phyloP scores from a whole-genome alignment of 1,284 basidiomycete species.

The Leccinum brunneo-olivaceum region DNA sequence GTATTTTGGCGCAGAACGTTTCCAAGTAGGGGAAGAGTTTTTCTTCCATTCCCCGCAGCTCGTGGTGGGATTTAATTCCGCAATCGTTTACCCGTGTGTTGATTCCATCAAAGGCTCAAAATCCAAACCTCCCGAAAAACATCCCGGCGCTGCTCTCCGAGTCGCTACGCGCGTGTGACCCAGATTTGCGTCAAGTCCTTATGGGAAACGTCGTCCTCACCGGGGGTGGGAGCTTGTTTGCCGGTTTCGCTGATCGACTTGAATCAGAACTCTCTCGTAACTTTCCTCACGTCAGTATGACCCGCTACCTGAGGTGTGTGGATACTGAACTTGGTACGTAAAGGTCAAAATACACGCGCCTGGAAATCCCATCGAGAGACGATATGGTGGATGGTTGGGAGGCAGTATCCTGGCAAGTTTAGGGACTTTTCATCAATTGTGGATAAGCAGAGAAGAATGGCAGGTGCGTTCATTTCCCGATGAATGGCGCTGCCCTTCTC shows the following conservation, averaged over 20 bases:
- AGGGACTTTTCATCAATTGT: constrained; percentile 94
- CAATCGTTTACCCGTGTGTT: background rate
- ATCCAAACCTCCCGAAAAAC: constrained; percentile 66
- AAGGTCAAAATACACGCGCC: constrained; percentile 85
- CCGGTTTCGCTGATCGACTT: constrained; percentile 84
- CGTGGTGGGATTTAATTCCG: constrained; percentile 45
- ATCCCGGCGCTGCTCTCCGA: constrained; percentile 76
- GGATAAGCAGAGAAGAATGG: constrained; percentile 92
- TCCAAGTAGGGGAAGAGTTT: constrained; percentile 82
- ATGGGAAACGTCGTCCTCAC: constrained; percentile 92
- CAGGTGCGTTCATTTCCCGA: constrained; percentile 46
- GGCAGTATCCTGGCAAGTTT: constrained; percentile 89
- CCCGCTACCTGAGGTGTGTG: background rate
- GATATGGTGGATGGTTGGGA: constrained; percentile 89
- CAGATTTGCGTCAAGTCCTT: constrained; percentile 85
- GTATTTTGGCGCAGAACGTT: constrained; percentile 80
- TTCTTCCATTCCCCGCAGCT: constrained; percentile 79
- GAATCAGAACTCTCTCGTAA: constrained; percentile 71
- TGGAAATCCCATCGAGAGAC: constrained; percentile 81
- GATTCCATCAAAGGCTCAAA: constrained; percentile 43
- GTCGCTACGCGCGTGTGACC: constrained; percentile 81
- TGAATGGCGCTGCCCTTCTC: background rate
- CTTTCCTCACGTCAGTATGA: constrained; percentile 68
- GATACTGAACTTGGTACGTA: constrained; percentile 8
- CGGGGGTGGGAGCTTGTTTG: constrained; percentile 83